A percentile compares a stretch with the other conserved stretches of the same genome.
These are phyloP conservation scores for Niveomyces coronatus DNA, from an alignment of 2,329 filamentous ascomycete genomes.

Conservation along the genomic window DNA sequence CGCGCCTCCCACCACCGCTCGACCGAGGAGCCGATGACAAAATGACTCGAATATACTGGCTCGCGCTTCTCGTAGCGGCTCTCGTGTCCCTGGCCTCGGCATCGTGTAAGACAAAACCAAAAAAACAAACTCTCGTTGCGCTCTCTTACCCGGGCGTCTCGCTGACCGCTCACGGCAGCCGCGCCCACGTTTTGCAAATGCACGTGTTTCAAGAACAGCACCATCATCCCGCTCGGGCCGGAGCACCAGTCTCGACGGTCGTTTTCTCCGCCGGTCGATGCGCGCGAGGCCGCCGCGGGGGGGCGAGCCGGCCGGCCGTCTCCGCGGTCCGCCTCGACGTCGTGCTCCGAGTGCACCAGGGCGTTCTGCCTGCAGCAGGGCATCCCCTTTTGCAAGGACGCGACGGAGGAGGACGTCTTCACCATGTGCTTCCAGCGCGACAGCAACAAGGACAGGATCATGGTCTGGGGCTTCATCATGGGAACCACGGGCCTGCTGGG, in stretches of 20 bases:
- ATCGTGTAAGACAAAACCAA: slow-evolving; percentile 26
- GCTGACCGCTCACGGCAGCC: slow-evolving; percentile 29
- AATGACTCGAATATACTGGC: slow-evolving; percentile 30
- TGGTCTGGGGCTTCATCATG: slow-evolving; percentile 54
- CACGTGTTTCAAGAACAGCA: slow-evolving; percentile 60
- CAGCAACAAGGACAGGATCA: slow-evolving; percentile 55
- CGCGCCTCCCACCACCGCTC: neutral
- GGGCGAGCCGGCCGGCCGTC: slow-evolving; percentile 14
- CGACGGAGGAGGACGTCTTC: slow-evolving; percentile 50
- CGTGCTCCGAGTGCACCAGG: slow-evolving; percentile 53
- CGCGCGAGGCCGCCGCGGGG: slow-evolving; percentile 2
- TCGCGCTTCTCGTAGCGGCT: slow-evolving; percentile 27
- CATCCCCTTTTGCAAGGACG: slow-evolving; percentile 53
- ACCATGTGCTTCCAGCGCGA: slow-evolving; percentile 58
- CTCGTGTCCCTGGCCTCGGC: slow-evolving; percentile 28
- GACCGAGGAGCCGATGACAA: slow-evolving; percentile 6
- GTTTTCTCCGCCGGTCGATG: slow-evolving; percentile 12
- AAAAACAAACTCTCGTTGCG: neutral
- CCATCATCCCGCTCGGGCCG: slow-evolving; percentile 51
- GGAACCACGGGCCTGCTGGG: slow-evolving; percentile 48
- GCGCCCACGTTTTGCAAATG: slow-evolving; percentile 60
- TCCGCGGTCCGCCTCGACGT: slow-evolving; percentile 31
- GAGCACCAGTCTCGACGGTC: slow-evolving; percentile 23
- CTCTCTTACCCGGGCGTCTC: slow-evolving; percentile 1
- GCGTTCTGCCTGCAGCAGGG: slow-evolving; percentile 51